Evolutionary conservation across 345 rosid species (phyloP).

Genomic region (Syzygium aromaticum): DNA sequence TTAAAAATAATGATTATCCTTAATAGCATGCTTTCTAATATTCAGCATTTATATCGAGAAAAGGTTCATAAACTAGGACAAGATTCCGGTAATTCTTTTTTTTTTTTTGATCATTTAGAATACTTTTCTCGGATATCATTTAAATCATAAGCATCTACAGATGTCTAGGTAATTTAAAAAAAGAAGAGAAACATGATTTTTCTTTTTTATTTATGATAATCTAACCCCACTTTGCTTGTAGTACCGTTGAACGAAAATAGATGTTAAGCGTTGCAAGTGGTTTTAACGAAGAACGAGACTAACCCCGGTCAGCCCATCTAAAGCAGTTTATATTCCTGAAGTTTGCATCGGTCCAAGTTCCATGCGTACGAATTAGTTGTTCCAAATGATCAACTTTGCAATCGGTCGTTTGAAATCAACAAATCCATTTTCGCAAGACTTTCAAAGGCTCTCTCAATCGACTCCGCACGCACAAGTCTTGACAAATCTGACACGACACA

Average conservation of each 20-base stretch:
- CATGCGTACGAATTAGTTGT: background rate
- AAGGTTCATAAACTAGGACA: background rate
- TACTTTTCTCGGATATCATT: no score
- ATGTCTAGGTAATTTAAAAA: background rate
- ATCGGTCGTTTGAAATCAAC: background rate
- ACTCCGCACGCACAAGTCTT: rapidly evolving
- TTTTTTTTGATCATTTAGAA: no score
- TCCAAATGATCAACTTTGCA: background rate
- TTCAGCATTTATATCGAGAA: background rate
- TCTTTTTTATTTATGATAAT: background rate
- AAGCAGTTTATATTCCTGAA: background rate
- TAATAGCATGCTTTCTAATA: background rate
- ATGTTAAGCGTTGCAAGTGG: background rate
- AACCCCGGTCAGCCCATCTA: background rate
- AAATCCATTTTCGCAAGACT: background rate
- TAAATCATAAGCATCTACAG: background rate
- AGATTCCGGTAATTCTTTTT: background rate
- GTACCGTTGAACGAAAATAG: background rate
- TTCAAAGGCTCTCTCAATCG: background rate
- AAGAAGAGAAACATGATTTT: no score
- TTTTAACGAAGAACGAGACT: background rate
- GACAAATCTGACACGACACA: background rate
- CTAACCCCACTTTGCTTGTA: background rate
- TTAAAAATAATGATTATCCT: background rate
- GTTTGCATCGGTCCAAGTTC: background rate